Evolutionary conservation across 202 grass and related monocot genomes (phyloP).

Genomic region (Hordeum pubiflorum): DNA sequence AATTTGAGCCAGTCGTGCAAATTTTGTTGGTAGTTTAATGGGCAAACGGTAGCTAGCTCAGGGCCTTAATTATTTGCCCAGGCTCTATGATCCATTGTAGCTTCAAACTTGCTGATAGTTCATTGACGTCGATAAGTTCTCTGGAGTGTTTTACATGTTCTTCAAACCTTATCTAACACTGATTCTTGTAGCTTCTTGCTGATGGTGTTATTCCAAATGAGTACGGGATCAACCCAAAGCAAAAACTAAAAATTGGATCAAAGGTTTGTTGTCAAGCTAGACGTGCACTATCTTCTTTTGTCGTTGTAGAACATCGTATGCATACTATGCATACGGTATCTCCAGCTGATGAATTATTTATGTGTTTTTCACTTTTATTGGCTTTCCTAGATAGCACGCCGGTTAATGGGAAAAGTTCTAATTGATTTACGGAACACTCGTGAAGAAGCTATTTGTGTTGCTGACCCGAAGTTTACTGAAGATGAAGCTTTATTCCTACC

Average conservation of each 20-base stretch:
- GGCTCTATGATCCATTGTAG: background rate
- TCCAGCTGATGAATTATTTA: background rate
- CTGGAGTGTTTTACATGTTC: background rate
- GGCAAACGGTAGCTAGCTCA: background rate
- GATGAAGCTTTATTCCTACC: conserved; percentile 46
- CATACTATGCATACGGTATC: background rate
- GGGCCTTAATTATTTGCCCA: background rate
- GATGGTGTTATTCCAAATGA: conserved; percentile 98
- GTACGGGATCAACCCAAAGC: conserved; percentile 91
- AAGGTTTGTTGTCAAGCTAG: conserved; percentile 52
- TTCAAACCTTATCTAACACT: conserved; percentile 28
- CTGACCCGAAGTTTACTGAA: conserved; percentile 60
- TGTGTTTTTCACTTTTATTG: background rate
- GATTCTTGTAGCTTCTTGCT: conserved; percentile 75
- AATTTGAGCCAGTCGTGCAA: background rate
- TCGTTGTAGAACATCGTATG: conserved; percentile 1
- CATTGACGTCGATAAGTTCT: background rate
- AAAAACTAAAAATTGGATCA: conserved; percentile 98
- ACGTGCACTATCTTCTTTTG: background rate
- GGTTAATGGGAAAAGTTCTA: conserved; percentile 91
- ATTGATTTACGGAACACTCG: conserved; percentile 92
- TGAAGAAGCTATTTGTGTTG: conserved; percentile 89
- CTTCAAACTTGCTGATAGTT: background rate
- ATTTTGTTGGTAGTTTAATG: background rate
- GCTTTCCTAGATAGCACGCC: conserved; percentile 67